Base-by-base conservation (phyloP, 805 yeast species). In the Zygosaccharomyces gambellarensis region DNA sequence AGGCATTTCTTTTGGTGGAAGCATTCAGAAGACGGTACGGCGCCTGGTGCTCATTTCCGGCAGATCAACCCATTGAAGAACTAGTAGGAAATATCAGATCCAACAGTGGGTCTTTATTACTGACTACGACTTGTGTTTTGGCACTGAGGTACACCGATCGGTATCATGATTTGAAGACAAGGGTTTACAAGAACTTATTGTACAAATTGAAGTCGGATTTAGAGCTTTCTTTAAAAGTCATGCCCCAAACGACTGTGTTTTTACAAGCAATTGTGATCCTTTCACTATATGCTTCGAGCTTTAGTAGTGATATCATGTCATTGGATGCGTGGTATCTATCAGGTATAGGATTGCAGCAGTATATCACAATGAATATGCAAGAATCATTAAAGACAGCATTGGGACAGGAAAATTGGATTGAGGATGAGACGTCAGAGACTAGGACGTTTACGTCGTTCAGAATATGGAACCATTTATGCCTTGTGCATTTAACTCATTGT, bases 11-110 rank as follows among this genome's bases (percentile, higher is more conserved):
- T 14, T 64, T 85, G 36, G 66, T 86, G 54, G 74, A 73, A 46
- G 77, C 76, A 42, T 87, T 86, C 61, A 70, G 85, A 39, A 78
- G 81, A 43, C 75, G 84, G 58, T 86, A 82, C 60, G 88, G 90
- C 4, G 73, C 88, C 28, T 87, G 95, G 95, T 81, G 85, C 3
- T 80, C 86, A 47, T 80, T 86, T 45, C 89, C 90, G 0, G 75
- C 76, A 28, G 70, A 69, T 11, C 60, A 77, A 31, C 61, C 81
- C 4, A 74, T 83, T 0, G 75, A 69, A 17, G 70, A 68, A 31
- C 68, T 86, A 21, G 69, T 84, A 8, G 74, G 71, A 4, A 64
- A 76, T 30, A 71, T 85, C 38, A 62, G 80, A 36, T 51, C 60
- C 22, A 57, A 57, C 12, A 71, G 74, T 34, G 81, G 87, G 19